Evolutionary conservation across 768 basidiomycete genomes (phyloP), one percentile per base, ranked within the genome.

Genomic region (Trametes meyenii): DNA sequence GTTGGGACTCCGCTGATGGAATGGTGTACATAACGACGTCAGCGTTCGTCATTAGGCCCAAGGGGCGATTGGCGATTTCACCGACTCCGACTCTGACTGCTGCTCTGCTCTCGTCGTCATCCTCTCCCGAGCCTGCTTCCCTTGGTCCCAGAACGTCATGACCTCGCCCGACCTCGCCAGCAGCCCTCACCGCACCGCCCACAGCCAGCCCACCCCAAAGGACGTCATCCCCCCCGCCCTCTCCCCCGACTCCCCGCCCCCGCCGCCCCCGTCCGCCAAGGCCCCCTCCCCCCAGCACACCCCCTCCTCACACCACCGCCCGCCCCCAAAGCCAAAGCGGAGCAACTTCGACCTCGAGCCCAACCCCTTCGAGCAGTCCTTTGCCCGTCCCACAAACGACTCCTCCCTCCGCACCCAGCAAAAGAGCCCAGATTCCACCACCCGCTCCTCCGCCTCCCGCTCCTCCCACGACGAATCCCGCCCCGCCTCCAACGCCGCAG

Each of bases 321-420:
- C 69, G 14, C 65, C 70, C 29, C 55, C 65, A 52, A 35, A 59
- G 50, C 58, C 65, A 42, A 57, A 67, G 53, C 69, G 71, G 50
- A 71, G 68, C 56, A 75, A 69, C 63, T 75, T 75, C 54, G 75
- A 76, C 66, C 77, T 80, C 66, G 84, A 85, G 67, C 80, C 79
- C 16, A 84, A 84, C 65, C 82, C 84, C 13, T 85, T 85, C 71
- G 96, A 99, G 71, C 92, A 94, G 75, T 95, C 92, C 55, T 98
- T 98, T 73, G 67, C 69, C 42, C 67, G 71, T 33, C 80, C 82
- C 29, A 81, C 83, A 21, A 84, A 85, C 62, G 77, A 69, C 67
- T 71, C 72, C 43, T 84, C 62, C 78, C 81, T 67, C 78, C 78
- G 70, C 65, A 70, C 67, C 40, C 69, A 67, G 51, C 68, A 72